Conservation (phyloP, 2,329 filamentous ascomycete genomes). For the Cladosporium sp. region DNA sequence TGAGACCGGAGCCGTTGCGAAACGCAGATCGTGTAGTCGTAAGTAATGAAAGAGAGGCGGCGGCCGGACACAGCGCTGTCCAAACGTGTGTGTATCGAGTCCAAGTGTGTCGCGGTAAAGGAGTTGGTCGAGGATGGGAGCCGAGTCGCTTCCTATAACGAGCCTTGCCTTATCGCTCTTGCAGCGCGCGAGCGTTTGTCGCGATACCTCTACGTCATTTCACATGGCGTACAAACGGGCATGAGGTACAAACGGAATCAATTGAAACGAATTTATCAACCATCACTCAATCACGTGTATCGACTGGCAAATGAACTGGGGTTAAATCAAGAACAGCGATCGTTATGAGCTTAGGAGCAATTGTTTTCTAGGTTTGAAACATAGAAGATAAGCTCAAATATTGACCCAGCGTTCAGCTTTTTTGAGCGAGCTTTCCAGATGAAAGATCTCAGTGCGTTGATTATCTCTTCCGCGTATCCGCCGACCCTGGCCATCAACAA, state of each 20-base stretch:
- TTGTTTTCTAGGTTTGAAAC: neutral
- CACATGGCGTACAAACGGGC: neutral
- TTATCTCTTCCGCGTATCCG: slow-evolving; percentile 4
- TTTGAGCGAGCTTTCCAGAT: neutral
- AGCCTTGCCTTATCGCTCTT: neutral
- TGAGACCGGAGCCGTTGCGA: slow-evolving; percentile 11
- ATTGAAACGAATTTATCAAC: neutral
- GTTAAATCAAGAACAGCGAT: neutral
- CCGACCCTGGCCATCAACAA: neutral
- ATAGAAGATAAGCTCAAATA: neutral
- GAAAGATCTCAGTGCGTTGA: neutral
- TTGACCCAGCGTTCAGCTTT: neutral
- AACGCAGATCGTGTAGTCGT: neutral
- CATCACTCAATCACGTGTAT: neutral
- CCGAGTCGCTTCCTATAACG: neutral
- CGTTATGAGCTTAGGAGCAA: neutral
- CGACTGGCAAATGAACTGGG: neutral
- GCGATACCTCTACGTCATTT: slow-evolving; percentile 1
- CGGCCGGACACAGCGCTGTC: neutral
- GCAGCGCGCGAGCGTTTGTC: slow-evolving; percentile 2
- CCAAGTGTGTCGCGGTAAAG: neutral
- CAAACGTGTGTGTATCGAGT: neutral
- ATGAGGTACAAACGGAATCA: neutral
- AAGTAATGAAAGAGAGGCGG: neutral
- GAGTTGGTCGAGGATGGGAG: neutral